Evolutionary conservation across 768 basidiomycete species (phyloP), one percentile per base, ranked within the genome.

Genomic region (Mycena venus): DNA sequence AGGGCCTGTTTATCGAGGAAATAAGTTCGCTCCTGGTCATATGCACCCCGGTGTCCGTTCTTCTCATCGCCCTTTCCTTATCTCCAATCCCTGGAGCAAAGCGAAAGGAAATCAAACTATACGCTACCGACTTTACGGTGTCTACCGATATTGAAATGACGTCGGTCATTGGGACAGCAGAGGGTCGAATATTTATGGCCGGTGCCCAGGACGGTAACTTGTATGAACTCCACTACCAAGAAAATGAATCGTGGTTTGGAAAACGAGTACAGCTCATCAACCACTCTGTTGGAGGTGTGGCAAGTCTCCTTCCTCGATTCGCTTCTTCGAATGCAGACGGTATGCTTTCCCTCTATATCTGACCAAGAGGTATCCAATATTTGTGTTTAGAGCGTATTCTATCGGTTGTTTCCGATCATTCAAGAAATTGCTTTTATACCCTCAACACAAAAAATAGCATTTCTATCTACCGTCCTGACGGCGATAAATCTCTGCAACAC

Each of bases 211-310:
- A 98, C 79, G 96, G 96, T 17, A 92, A 93, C 80, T 84, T 99
- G 65, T 98, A 98, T 82, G 98, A 99, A 82, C 83, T 99, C 51
- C 93, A 95, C 79, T 99, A 99, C 82, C 95, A 96, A 78, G 92
- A 94, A 77, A 94, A 90, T 74, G 95, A 97, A 79, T 94, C 95
- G 0, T 98, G 96, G 96, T 98, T 98, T 84, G 93, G 92, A 53
- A 96, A 96, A 82, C 89, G 92, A 61, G 91, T 95, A 25, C 91
- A 94, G 76, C 87, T 99, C 66, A 88, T 95, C 80, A 98, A 98
- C 78, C 95, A 97, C 79, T 95, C 96, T 23, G 88, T 95, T 47
- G 91, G 94, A 51, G 90, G 93, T 19, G 88, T 96, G 67, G 91
- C 92, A 77, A 96, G 94, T 80, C 87, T 96, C 62, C 86, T 97